Conservation (phyloP, 2,329 filamentous ascomycete genomes). For the Arthrobotrys musiformis region DNA sequence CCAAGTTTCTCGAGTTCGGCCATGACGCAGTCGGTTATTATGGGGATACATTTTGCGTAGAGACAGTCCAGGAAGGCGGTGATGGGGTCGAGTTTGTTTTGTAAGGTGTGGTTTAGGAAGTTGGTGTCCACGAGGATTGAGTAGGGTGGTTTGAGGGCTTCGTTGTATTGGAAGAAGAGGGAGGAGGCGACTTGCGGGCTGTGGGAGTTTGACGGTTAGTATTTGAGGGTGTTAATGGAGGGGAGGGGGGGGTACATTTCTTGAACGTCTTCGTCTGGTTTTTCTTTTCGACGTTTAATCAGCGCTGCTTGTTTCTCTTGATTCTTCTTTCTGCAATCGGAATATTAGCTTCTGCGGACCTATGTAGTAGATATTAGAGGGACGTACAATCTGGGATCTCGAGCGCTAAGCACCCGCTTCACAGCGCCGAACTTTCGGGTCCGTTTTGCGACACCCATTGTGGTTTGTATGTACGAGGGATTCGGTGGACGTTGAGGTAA, state of each 20-base stretch:
- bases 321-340: constrained; percentile 74
- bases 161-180: constrained; percentile 91
- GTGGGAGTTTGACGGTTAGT: constrained; percentile 18
- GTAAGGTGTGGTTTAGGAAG: constrained; percentile 89
- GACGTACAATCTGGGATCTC: constrained; percentile 75
- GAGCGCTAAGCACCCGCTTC: constrained; percentile 83
- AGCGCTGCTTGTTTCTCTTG: constrained; percentile 72
- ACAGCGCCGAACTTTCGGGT: constrained; percentile 90
- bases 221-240: constrained; percentile 44
- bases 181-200: constrained; percentile 81
- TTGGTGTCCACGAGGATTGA: constrained; percentile 85
- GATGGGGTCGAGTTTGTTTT: constrained; percentile 86
- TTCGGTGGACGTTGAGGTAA: constrained; percentile 3
- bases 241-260: constrained; percentile 70
- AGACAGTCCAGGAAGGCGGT: constrained; percentile 93
- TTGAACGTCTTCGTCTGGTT: constrained; percentile 74
- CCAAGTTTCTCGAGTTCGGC: constrained; percentile 90
- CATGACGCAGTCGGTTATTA: constrained; percentile 85
- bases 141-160: constrained; percentile 85
- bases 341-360: constrained; percentile 9
- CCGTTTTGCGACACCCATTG: constrained; percentile 88
- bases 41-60: constrained; percentile 88
- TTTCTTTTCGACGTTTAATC: constrained; percentile 69
- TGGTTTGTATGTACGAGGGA: constrained; percentile 48
- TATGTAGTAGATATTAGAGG: background rate